Base-by-base conservation (phyloP, 805 yeast genomes). In the Kodamaea kaohsiungensis region DNA sequence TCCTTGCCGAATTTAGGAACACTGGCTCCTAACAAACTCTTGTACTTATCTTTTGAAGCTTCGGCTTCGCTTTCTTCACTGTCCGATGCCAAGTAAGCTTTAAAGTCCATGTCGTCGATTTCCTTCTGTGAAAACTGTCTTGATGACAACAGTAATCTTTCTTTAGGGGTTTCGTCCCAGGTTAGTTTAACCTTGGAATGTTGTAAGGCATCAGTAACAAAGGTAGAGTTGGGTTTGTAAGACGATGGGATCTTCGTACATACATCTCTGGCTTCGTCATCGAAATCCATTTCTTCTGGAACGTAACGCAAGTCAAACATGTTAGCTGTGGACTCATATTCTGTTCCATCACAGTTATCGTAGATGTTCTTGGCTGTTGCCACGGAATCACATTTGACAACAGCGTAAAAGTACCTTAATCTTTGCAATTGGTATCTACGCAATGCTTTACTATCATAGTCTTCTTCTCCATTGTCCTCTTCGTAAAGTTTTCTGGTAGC, bases 121-220 rank as follows among this genome's bases (percentile, higher is more conserved):
- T 95, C 98, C 66, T 88, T 86, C 67, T 89, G 95, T 48, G 91
- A 84, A 68, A 95, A 93, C 6, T 91, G 90, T 61, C 87, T 86
- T 13, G 88, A 80, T 1, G 97, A 82, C 52, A 92, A 69, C 55
- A 87, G 84, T 15, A 84, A 69, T 65, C 99, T 83, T 64, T 91
- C 98, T 54, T 85, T 87, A 6, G 99, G 98, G 0, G 98, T 96
- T 73, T 93, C 98, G 70, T 95, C 99, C 99, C 99, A 95, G 0
- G 98, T 92, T 60, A 95, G 78, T 69, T 90, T 92, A 49, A 95
- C 99, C 65, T 92, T 95, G 13, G 98, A 92, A 66, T 91, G 97
- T 68, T 95, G 97, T 56, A 95, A 78, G 0, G 99, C 99, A 72
- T 90, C 98, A 2, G 99, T 95, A 30, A 89, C 89, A 69, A 95